These are phyloP conservation scores for Sclerotinia spermophila DNA, from an alignment of 2,329 filamentous ascomycete genomes.

Conservation along the genomic window DNA sequence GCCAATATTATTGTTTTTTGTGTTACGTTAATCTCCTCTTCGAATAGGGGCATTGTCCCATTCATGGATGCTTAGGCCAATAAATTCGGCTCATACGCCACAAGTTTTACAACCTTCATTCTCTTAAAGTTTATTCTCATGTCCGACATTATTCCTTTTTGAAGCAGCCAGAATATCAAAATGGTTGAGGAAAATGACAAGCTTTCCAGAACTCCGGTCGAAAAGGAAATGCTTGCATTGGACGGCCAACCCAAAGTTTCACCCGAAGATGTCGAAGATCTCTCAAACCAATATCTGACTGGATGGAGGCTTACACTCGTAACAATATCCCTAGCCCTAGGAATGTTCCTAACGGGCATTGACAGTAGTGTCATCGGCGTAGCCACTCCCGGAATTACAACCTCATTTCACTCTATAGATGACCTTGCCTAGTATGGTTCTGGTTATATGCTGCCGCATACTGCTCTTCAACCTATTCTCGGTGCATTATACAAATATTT, in stretches of 20 bases:
- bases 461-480: neutral
- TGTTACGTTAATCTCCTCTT: too few species aligned
- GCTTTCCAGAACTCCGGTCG: neutral
- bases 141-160: too few species aligned
- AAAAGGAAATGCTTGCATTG: neutral
- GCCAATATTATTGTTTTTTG: too few species aligned
- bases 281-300: neutral
- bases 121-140: too few species aligned
- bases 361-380: constrained; percentile 4
- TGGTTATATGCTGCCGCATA: neutral
- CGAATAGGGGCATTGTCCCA: too few species aligned
- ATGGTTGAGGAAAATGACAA: neutral
- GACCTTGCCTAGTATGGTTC: constrained; percentile 39
- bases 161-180: neutral
- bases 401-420: constrained; percentile 37
- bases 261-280: neutral
- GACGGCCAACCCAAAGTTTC: neutral
- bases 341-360: neutral
- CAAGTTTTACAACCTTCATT: too few species aligned
- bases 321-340: neutral
- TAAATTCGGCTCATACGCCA: too few species aligned
- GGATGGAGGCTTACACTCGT: neutral
- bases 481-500: neutral
- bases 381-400: constrained; percentile 40
- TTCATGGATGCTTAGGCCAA: too few species aligned